A percentile compares a stretch with the other conserved stretches of the same genome.
Evolutionary conservation across 164 flowering plant genomes (phyloP).

Genomic region (Chloranthus sessilifolius): DNA sequence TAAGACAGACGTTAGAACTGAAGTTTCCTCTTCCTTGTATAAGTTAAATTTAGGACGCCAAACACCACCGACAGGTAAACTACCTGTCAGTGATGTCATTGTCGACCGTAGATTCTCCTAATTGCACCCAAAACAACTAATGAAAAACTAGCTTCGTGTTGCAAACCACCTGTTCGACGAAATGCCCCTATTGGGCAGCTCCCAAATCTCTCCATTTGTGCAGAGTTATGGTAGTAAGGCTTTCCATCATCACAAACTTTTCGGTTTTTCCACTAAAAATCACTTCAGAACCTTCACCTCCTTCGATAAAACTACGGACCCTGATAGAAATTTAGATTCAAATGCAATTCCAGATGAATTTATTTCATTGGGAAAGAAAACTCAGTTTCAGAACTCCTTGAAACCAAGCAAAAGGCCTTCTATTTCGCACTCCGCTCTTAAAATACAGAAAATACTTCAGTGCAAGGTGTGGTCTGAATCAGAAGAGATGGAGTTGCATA

Average conservation of each 20-base stretch:
- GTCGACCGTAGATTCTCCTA: neutral
- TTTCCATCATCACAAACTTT: slow-evolving; percentile 11
- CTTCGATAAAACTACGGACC: neutral
- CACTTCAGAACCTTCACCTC: slow-evolving; percentile 15
- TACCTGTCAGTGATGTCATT: too few relatives aligned
- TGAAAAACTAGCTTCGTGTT: neutral
- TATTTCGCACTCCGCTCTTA: slow-evolving; percentile 11
- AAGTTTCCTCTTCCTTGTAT: too few relatives aligned
- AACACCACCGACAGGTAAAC: too few relatives aligned
- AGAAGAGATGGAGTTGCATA: slow-evolving; percentile 20
- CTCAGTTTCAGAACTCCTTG: slow-evolving; percentile 5
- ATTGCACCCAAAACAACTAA: neutral
- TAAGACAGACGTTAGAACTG: too few relatives aligned
- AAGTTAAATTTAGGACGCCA: too few relatives aligned
- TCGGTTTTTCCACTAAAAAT: slow-evolving; percentile 6
- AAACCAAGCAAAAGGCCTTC: slow-evolving; percentile 8
- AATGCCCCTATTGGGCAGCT: slow-evolving; percentile 16
- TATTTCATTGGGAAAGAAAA: slow-evolving; percentile 4
- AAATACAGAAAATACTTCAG: slow-evolving; percentile 14
- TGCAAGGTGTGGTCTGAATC: slow-evolving; percentile 23
- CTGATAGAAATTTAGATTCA: neutral
- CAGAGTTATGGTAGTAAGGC: slow-evolving; percentile 24
- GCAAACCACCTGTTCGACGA: slow-evolving; percentile 11
- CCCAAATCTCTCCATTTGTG: slow-evolving; percentile 6
- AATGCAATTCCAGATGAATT: neutral